Evolutionary conservation across 345 rosid genomes (phyloP).

Genomic region (Eucalyptus cladocalyx): DNA sequence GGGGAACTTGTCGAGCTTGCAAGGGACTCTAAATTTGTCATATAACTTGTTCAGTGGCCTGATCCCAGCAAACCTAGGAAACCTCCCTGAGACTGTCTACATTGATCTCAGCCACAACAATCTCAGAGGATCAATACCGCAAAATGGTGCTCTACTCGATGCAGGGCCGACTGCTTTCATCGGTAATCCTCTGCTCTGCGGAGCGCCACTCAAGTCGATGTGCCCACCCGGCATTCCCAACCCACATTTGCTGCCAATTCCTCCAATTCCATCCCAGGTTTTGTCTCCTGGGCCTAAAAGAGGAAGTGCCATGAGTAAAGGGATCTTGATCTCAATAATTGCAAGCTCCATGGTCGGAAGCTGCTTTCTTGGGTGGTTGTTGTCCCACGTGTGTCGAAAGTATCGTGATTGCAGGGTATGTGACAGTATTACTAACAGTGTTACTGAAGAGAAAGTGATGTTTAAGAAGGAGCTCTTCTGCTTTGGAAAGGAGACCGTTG

Average conservation of each 20-base stretch:
- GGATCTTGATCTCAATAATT: not conserved
- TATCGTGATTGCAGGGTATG: constrained; percentile 3
- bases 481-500: constrained; percentile 28
- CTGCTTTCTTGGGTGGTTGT: constrained; percentile 21
- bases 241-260: not conserved
- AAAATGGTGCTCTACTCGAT: constrained; percentile 25
- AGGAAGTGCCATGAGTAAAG: constrained; percentile 5
- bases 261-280: constrained; percentile 1
- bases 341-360: constrained; percentile 29
- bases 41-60: constrained; percentile 58
- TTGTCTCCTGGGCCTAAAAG: not conserved
- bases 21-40: constrained; percentile 60
- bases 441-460: constrained; percentile 2
- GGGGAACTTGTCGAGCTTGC: constrained; percentile 46
- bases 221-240: constrained; percentile 13
- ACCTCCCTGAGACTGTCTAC: constrained; percentile 54
- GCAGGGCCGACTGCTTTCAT: constrained; percentile 78
- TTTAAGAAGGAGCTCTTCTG: constrained; percentile 41
- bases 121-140: constrained; percentile 63
- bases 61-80: constrained; percentile 61
- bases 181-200: constrained; percentile 68
- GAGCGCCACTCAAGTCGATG: constrained; percentile 41
- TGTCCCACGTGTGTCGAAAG: constrained; percentile 33
- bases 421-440: constrained; percentile 3
- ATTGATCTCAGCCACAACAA: constrained; percentile 74